Conservation (phyloP, 305 asterid genomes). For the Fraxinus velutina region DNA sequence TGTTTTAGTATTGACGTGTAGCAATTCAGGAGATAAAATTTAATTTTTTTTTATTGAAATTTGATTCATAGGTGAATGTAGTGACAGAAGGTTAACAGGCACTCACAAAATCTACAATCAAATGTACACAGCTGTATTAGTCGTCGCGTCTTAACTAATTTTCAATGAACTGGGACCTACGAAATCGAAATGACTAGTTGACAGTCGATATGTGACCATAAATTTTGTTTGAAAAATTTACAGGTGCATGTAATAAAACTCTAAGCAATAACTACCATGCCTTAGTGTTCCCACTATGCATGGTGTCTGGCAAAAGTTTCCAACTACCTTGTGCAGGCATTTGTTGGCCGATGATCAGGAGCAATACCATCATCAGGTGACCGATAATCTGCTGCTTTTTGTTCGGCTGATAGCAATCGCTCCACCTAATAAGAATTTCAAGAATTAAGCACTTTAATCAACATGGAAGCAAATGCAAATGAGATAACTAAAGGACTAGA, state of each 20-base stretch:
- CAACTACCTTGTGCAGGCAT: slow-evolving; percentile 80
- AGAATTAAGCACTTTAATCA: slow-evolving; percentile 14
- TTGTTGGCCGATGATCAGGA: slow-evolving; percentile 97
- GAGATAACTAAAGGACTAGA: slow-evolving; percentile 1
- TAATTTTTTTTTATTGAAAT: not conserved
- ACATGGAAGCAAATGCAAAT: slow-evolving; percentile 10
- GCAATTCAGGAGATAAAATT: not conserved
- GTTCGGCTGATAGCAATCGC: slow-evolving; percentile 87
- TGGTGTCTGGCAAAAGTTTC: slow-evolving; percentile 1
- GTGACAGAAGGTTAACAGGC: not conserved
- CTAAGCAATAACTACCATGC: not conserved
- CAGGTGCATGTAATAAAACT: not conserved
- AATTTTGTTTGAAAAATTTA: not conserved
- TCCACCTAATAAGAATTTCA: slow-evolving; percentile 60
- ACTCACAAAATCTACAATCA: not conserved
- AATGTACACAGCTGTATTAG: not conserved
- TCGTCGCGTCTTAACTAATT: not conserved
- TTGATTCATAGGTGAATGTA: not conserved
- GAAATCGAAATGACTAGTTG: not conserved
- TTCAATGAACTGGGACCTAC: not conserved
- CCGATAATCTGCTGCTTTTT: slow-evolving; percentile 80
- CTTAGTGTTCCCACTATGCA: not conserved
- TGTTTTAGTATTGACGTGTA: not conserved
- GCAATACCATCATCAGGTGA: slow-evolving; percentile 87
- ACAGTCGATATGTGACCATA: not conserved